Conservation (phyloP, 192 early-diverging fungal genomes). For the Backusella tuberculispora region DNA sequence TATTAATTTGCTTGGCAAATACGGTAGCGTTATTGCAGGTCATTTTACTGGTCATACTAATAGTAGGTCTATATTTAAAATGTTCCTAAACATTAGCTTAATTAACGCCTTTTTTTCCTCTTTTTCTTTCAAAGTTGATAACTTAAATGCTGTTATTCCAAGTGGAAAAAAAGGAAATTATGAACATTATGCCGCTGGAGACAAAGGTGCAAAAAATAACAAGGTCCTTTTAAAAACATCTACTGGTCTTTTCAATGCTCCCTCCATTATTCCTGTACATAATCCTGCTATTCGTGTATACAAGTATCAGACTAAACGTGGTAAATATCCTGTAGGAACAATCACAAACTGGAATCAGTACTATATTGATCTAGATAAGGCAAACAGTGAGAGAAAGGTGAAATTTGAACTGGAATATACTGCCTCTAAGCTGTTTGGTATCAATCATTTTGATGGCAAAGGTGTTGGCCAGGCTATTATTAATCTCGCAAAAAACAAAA, state of each 20-base stretch:
- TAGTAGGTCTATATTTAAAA: conserved; percentile 13
- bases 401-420: conserved; percentile 35
- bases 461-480: neutral
- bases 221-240: neutral
- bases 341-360: conserved; percentile 35
- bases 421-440: conserved; percentile 13
- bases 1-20: conserved; percentile 40
- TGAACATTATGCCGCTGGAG: neutral
- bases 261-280: conserved; percentile 44
- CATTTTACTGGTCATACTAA: conserved; percentile 50
- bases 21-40: conserved; percentile 40
- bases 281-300: conserved; percentile 49
- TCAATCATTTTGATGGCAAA: conserved; percentile 16
- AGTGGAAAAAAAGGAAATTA: neutral
- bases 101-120: neutral
- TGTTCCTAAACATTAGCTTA: neutral
- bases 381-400: neutral
- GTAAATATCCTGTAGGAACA: conserved; percentile 13
- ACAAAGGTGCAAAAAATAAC: neutral
- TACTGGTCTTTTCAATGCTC: conserved; percentile 41
- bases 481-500: neutral
- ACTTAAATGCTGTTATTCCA: conserved; percentile 21
- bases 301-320: conserved; percentile 32
- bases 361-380: conserved; percentile 24
- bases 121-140: conserved; percentile 18